Percentiles rank a stretch among this genome's conserved stretches.
These are phyloP conservation scores for Colletotrichum tropicale DNA, from an alignment of 2,329 filamentous ascomycete species.

Conservation along the genomic window DNA sequence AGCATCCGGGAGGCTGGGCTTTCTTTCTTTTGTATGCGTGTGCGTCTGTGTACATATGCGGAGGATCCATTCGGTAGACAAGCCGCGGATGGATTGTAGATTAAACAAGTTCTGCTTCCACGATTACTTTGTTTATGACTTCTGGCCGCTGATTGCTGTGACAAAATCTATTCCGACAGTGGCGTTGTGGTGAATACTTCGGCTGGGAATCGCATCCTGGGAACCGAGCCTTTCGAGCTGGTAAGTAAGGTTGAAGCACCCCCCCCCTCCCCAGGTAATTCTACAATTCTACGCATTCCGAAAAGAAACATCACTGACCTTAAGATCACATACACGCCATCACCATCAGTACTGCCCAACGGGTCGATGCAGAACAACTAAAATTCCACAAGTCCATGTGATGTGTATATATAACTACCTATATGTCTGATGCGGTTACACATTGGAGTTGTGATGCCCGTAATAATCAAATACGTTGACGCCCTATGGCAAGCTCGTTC, in stretches of 20 bases:
- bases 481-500: neutral
- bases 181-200: neutral
- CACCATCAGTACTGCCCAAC: neutral
- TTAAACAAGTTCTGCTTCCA: conserved; percentile 17
- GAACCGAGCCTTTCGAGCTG: neutral
- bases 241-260: neutral
- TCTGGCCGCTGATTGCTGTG: neutral
- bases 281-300: neutral
- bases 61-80: conserved; percentile 16
- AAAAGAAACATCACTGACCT: neutral
- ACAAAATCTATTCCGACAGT: neutral
- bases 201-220: neutral
- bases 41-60: conserved; percentile 20
- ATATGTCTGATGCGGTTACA: conserved; percentile 7
- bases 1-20: neutral
- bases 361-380: neutral
- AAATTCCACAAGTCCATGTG: neutral
- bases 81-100: conserved; percentile 19
- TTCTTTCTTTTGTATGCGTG: conserved; percentile 15
- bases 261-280: neutral
- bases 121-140: neutral
- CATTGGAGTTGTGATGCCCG: conserved; percentile 7
- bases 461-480: conserved; percentile 6
- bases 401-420: conserved; percentile 5
- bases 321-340: too few relatives aligned